Conservation (phyloP, 2,329 filamentous ascomycete genomes). For the Apiospora rasikravindrae region DNA sequence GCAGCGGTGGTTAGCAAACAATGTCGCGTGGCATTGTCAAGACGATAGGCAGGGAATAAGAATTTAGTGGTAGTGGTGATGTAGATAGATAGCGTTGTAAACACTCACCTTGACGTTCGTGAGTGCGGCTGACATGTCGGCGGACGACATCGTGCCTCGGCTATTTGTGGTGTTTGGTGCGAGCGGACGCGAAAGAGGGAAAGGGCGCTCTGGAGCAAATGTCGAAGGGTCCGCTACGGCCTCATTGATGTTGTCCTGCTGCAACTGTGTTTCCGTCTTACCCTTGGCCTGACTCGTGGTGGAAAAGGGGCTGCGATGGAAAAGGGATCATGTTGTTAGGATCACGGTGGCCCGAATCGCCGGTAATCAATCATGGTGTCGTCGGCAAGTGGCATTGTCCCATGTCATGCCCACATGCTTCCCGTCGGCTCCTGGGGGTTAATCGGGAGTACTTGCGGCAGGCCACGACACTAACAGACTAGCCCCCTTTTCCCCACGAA, state of each 20-base stretch:
- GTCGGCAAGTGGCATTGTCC: slow-evolving; percentile 15
- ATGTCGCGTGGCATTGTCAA: neutral
- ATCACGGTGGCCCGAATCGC: neutral
- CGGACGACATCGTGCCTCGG: slow-evolving; percentile 36
- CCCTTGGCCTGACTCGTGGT: neutral
- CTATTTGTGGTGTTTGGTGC: slow-evolving; percentile 24
- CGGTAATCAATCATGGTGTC: slow-evolving; percentile 5
- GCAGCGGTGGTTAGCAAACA: slow-evolving; percentile 18
- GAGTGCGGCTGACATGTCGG: slow-evolving; percentile 26
- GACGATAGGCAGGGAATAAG: neutral
- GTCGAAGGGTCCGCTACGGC: neutral
- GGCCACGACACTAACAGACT: neutral
- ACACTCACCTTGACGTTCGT: slow-evolving; percentile 28
- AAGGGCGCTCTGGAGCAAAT: slow-evolving; percentile 6
- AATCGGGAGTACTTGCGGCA: slow-evolving; percentile 1
- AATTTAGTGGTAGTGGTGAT: neutral
- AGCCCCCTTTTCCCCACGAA: neutral
- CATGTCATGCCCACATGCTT: slow-evolving; percentile 15
- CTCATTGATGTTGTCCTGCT: slow-evolving; percentile 9
- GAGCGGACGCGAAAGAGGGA: neutral
- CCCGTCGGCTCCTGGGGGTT: neutral
- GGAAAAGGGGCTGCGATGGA: neutral
- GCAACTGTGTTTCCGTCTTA: neutral
- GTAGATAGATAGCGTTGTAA: no score
- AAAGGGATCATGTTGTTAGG: neutral